Evolutionary conservation across 129 eudicot species (phyloP), one percentile per base, ranked within the genome.

Genomic region (Helianthus tuberosus): DNA sequence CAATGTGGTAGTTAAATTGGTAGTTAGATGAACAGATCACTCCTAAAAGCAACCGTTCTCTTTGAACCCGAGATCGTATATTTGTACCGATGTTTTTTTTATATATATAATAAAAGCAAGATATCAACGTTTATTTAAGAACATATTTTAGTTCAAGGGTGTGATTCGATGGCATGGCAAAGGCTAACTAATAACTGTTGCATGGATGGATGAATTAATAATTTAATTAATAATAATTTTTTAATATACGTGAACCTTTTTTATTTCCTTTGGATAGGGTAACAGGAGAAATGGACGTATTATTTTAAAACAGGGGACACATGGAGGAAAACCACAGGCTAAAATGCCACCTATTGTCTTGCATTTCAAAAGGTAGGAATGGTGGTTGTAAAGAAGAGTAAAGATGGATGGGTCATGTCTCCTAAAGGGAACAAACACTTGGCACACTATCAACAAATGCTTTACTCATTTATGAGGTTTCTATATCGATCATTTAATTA

Each of bases 311-410:
- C 23, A 36, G 27, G 46, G 47, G 32, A 69, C 74, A 69, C 74
- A 63, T 69, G 62, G 74, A 69, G 48, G 62, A 69, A 69, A 50
- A 69, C 32, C 32, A 69, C 74, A 69, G 62, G 74, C 44, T 51
- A 50, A 69, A 69, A n/a, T 69, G 62, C 63, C 74, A 69, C 74
- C 49, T 69, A 32, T 69, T 32, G 63, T 5, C 5, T 51, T n/a
- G 29, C 29, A 29, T 69, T 69, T 69, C 48, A 49, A 69, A 32
- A 69, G 74, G 55, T 64, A 64, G 68, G 68, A 64, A n/a, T 36
- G 29, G 49, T 64, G 1, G 68, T 63, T 63, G 68, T n/a, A 38
- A 55, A 13, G 55, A 60, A 11, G 16, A 29, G 41, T 60, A 11
- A 27, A 25, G 65, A 29, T 0, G 16, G 65, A 29, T 2, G 16